Base-by-base conservation (phyloP, 768 basidiomycete species). In the Ramaria sp. region DNA sequence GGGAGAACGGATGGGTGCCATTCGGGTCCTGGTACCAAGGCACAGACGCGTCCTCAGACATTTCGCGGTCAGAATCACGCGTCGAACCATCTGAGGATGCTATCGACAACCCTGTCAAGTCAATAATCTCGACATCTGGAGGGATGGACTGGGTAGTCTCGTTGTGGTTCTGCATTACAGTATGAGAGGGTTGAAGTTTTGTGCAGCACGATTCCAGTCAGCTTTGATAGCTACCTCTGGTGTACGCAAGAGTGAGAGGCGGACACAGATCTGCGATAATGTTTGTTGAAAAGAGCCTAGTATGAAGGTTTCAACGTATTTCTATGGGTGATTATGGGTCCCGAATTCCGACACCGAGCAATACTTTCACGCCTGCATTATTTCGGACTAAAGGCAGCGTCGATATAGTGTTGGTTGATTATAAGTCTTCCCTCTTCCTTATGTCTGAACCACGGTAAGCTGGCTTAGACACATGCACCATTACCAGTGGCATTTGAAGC, bases 1-100 rank as follows among this genome's bases (percentile, higher is more conserved):
- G 71, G 20, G 59, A 63, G 61, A 77, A 80, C 2, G 78, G 74
- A 33, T 64, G 71, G 22, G 66, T 38, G n/a, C 62, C 61, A 24
- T 64, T 55, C 43, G 57, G 64, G 58, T 69, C 63, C 61, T 68
- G 67, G 63, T 74, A 76, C 76, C 75, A 76, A 12, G 31, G 20
- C 20, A 34, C 20, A 10, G 51, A 37, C 33, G 51, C 51, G 37
- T 39, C 51, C 38, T 37, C 37, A 17, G 51, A 49, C 27, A 33
- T 49, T 30, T 49, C 48, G 31, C 48, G 48, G 48, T 27, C 22
- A 49, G 48, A 49, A 49, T 31, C 31, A 49, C 48, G 48, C 31
- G 48, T 17, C 27, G 48, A 49, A 49, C 31, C 48, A 49, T 49
- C 48, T 27, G 48, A 49, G 11, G 51, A 52, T 52, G 51, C 33